Evolutionary conservation across 768 basidiomycete genomes (phyloP).

Genomic region (Rhizopogon vesiculosus): DNA sequence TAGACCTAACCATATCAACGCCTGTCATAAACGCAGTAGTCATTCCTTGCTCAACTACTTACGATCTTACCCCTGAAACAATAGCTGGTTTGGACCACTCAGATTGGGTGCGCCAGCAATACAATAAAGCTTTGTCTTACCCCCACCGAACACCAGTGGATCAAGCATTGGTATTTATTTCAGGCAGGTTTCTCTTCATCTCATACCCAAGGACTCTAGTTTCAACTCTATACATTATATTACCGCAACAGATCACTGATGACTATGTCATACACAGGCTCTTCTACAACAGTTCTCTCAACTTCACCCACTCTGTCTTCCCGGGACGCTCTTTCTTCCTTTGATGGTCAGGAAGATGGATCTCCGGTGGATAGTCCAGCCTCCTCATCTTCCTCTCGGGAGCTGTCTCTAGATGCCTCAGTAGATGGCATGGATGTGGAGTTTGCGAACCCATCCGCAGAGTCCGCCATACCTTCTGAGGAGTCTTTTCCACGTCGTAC

Average conservation of each 20-base stretch:
- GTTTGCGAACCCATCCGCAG: conserved; percentile 18
- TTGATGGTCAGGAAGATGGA: conserved; percentile 25
- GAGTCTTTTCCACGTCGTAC: conserved; percentile 20
- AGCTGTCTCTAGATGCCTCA: conserved; percentile 23
- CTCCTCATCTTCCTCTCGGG: conserved; percentile 27
- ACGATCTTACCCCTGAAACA: conserved; percentile 2
- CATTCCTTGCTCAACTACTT: conserved; percentile 4
- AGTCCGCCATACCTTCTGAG: conserved; percentile 17
- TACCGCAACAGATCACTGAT: background rate
- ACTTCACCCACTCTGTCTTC: conserved; percentile 27
- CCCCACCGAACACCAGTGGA: conserved; percentile 8
- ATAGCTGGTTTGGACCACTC: conserved; percentile 8
- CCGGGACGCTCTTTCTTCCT: conserved; percentile 24
- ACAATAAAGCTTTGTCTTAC: conserved; percentile 9
- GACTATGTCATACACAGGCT: conserved; percentile 9
- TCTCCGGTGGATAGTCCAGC: conserved; percentile 24
- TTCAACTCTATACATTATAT: background rate
- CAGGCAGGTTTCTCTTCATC: conserved; percentile 7
- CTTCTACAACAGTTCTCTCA: conserved; percentile 13
- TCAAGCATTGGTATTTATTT: conserved; percentile 3
- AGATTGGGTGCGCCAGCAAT: conserved; percentile 5
- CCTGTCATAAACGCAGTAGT: conserved; percentile 1
- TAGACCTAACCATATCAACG: conserved; percentile 1
- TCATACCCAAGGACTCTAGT: background rate
- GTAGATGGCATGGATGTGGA: conserved; percentile 22